Evolutionary conservation across 2,329 filamentous ascomycete species (phyloP), one percentile per base, ranked within the genome.

Genomic region (Colletotrichum tropicicola): DNA sequence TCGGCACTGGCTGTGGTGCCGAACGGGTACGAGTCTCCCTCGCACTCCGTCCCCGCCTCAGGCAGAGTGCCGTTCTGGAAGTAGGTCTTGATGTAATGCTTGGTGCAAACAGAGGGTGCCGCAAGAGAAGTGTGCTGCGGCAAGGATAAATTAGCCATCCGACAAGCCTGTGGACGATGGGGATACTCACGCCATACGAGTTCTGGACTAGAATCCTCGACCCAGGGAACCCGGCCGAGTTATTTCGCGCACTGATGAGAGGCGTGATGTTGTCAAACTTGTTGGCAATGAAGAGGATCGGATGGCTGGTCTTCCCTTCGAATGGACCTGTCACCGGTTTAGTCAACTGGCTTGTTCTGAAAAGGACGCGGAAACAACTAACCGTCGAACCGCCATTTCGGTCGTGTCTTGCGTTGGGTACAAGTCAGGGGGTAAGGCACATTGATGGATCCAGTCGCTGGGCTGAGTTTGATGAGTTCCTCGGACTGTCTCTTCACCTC

Each of bases 201-300:
- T 85, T 81, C 68, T 85, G 83, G 12, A 80, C 75, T 25, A 87
- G 70, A 6, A 87, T 73, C 0, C 78, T 76, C 0, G 83, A 84
- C 13, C 77, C 78, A 0, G 76, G 76, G 53, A 86, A 86, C 0
- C 77, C 75, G 3, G 72, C 74, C 15, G 73, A 80, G 73, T 82
- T 82, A 60, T 80, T 82, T n/a, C 75, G 63, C 5, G 83, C 82
- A 65, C 80, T 83, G 17, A 78, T 68, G 3, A 80, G 68, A 17
- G 83, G 83, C n/a, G 83, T 85, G 23, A 84, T 77, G 43, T 83
- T 84, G 66, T 85, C 83, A 13, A 77, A 78, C 28, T 73, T 69
- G 65, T 83, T 83, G 9, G 78, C 77, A 6, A 85, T 73, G 68
- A 79, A 84, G 19, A 85, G 69, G 37, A 85, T 77, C 1, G 83